Evolutionary conservation across 2,329 filamentous ascomycete genomes (phyloP).

Genomic region (Hymenoscyphus infarciens): DNA sequence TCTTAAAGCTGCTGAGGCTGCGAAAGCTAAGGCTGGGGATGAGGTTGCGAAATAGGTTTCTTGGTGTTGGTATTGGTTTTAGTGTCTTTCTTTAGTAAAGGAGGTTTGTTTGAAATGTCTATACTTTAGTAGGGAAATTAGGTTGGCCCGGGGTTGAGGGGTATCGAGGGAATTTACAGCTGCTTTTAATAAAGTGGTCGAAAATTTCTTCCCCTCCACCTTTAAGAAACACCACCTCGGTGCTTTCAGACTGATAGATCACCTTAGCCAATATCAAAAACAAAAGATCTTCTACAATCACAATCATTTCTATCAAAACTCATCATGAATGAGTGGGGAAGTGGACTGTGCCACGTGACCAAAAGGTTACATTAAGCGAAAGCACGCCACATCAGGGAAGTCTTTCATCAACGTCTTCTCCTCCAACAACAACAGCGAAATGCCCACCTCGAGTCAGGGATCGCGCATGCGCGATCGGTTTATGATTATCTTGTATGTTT

Average conservation of each 20-base stretch:
- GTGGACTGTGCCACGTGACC: not conserved
- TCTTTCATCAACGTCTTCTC: constrained; percentile 6
- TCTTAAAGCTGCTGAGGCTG: constrained; percentile 5
- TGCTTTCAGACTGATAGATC: too few species aligned
- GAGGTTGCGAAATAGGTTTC: not conserved
- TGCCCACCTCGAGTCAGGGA: not conserved
- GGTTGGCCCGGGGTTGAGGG: too few species aligned
- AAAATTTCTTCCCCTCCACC: too few species aligned
- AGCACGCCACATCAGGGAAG: constrained; percentile 8
- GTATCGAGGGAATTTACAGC: too few species aligned
- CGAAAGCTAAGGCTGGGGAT: not conserved
- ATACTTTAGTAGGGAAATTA: too few species aligned
- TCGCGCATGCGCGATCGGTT: not conserved
- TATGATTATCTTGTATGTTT: not conserved
- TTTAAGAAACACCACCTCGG: too few species aligned
- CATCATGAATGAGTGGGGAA: not conserved
- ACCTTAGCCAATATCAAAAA: too few species aligned
- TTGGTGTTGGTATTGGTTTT: not conserved
- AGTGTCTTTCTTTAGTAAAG: not conserved
- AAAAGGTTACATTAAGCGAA: constrained; percentile 4
- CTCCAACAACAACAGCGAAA: not conserved
- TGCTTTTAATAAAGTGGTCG: too few species aligned
- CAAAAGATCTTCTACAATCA: too few species aligned
- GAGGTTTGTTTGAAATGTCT: not conserved
- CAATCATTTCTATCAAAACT: too few species aligned